These are phyloP conservation scores for Stemphylium beticola DNA, from an alignment of 2,329 filamentous ascomycete species.

Conservation along the genomic window DNA sequence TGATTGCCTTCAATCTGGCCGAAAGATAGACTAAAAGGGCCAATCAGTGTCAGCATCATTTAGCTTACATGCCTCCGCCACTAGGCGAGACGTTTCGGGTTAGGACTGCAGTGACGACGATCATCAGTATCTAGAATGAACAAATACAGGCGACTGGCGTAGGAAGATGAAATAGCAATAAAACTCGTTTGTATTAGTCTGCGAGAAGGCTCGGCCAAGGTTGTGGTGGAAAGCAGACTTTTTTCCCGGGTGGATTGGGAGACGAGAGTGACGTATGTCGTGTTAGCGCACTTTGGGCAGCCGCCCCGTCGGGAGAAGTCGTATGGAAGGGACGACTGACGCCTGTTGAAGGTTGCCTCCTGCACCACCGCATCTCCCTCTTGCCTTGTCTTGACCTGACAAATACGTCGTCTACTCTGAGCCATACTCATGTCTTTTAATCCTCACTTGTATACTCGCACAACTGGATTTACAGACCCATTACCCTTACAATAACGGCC, in stretches of 20 bases:
- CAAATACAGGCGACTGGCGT: background rate
- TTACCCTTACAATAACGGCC: constrained; percentile 44
- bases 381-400: constrained; percentile 3
- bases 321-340: constrained; percentile 13
- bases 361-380: constrained; percentile 11
- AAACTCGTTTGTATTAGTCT: background rate
- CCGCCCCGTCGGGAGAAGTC: constrained; percentile 15
- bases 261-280: constrained; percentile 23
- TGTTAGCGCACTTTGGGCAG: constrained; percentile 23
- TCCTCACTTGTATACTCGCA: constrained; percentile 31
- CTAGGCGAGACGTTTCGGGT: background rate
- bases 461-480: constrained; percentile 37
- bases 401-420: constrained; percentile 29
- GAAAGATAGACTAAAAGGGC: background rate
- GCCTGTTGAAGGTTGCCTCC: constrained; percentile 10
- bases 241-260: background rate
- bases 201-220: background rate
- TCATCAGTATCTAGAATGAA: background rate
- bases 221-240: background rate
- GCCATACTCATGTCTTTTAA: constrained; percentile 44
- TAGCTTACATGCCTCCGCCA: background rate
- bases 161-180: no score
- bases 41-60: constrained; percentile 7
- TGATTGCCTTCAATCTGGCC: background rate
- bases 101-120: background rate